Evolutionary conservation across 2,329 filamentous ascomycete genomes (phyloP), one percentile per base, ranked within the genome.

Genomic region (Trematosphaeria pertusa): DNA sequence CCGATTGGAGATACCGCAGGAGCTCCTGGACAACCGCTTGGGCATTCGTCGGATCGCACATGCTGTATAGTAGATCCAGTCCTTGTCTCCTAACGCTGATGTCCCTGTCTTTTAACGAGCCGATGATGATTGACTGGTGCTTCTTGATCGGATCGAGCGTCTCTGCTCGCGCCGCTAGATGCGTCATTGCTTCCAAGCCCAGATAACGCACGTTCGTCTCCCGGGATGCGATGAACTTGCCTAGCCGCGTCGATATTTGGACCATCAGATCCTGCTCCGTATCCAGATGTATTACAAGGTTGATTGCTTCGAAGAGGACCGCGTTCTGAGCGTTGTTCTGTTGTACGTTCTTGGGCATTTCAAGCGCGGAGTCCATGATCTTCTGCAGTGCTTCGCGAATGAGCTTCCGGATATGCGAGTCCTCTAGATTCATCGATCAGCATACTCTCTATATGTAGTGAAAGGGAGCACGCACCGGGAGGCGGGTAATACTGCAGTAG

Each of bases 311-410:
- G 65, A 99, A 99, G 1, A 99, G 81, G 11, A 99, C 91, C 0
- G 94, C 94, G 66, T 99, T 99, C 67, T 97, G 94, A 0, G 94
- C 94, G 69, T 99, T 99, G 73, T 99, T 99, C 70, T 99, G 94
- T 73, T 99, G 94, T 12, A 99, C 94, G 63, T 99, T 99, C 76
- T 97, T 99, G 42, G 91, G 94, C 67, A 90, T 87, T 67, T 97
- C 93, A 79, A 96, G 87, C 1, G 94, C 93, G 28, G 90, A 80
- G 63, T 97, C 91, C 69, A 99, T 81, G 35, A 97, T 96, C 71
- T 88, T 91, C 69, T 95, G 89, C 37, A 99, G 75, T 1, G 92
- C 93, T 67, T 96, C 89, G 36, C 94, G 87, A 54, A 99, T 94
- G 75, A 99, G 87, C 34, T 91, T 87, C 46, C 93, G 88, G 31